Base-by-base conservation (phyloP, 805 yeast genomes). In the Cyberlindnera mississippiensis region DNA sequence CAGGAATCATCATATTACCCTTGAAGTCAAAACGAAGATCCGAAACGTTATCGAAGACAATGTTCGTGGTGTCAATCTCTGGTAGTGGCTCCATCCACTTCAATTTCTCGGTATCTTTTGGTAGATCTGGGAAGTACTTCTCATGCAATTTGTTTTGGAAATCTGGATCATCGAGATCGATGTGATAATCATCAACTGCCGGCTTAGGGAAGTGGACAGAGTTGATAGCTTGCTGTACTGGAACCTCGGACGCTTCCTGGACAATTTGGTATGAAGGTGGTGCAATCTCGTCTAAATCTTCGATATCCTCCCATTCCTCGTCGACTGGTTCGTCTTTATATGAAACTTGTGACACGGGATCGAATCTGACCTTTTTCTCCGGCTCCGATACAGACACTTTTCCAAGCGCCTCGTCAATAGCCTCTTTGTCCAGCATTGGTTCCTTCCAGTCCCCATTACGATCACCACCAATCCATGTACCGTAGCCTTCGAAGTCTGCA, bases 1-100 rank as follows among this genome's bases (percentile, higher is more conserved):
- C 68, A 37, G 84, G 82, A 6, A 80, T 69, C 4, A 93, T 69
- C 45, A 93, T 61, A 51, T 85, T 71, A 10, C 97, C 99, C 38
- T 78, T 70, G 62, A 93, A 89, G 56, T 91, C 97, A 57, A 93
- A 93, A 48, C 99, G 68, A 58, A 91, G 67, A 39, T 85, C 88
- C 4, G 82, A 62, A 4, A 84, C 75, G 37, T 81, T 51, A 65
- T 70, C 51, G 62, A 68, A 63, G 0, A 63, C 51, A 10, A 54
- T 35, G 11, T 50, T 56, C 0, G 50, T 41, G 0, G 66, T 63
- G 18, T 65, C 62, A 11, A 62, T 47, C 1, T 75, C 71, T 19
- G 75, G 68, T 1, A 82, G 75, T 2, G 85, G 80, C 43, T 82
- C 75, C 96, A 90, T 90, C 99, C 99, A 93, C 45, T 89, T 85